These are phyloP conservation scores for Carex arenaria DNA, from an alignment of 202 grass and related monocot species.

Conservation along the genomic window DNA sequence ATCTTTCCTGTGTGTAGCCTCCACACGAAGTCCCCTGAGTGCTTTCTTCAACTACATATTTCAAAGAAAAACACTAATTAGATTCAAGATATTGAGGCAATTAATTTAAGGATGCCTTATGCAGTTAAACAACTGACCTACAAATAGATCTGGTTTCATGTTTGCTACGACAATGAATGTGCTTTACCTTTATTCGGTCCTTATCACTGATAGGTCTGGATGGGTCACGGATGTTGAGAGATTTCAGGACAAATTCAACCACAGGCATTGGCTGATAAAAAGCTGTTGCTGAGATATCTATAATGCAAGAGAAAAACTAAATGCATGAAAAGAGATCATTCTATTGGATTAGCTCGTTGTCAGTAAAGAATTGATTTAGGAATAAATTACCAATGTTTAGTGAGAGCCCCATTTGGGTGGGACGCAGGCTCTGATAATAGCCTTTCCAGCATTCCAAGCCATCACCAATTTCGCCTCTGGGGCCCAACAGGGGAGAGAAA, in stretches of 20 bases:
- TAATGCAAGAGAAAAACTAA: constrained; percentile 1
- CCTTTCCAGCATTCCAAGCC: constrained; percentile 76
- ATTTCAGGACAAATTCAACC: constrained; percentile 40
- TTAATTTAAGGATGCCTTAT: neutral
- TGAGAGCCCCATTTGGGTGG: constrained; percentile 73
- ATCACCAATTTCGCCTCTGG: constrained; percentile 31
- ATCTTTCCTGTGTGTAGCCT: constrained; percentile 45
- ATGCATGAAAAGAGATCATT: constrained; percentile 4
- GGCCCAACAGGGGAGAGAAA: constrained; percentile 44
- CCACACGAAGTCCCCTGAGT: constrained; percentile 55
- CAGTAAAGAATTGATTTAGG: constrained; percentile 5
- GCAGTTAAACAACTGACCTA: constrained; percentile 13
- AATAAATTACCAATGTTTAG: constrained; percentile 62
- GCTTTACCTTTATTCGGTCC: constrained; percentile 69
- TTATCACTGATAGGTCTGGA: constrained; percentile 40
- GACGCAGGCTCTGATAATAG: constrained; percentile 82
- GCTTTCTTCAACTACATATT: constrained; percentile 58
- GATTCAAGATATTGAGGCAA: neutral
- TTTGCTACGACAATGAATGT: neutral
- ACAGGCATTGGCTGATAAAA: constrained; percentile 53
- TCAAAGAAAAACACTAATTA: neutral
- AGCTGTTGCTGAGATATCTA: constrained; percentile 68
- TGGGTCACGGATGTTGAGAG: constrained; percentile 25
- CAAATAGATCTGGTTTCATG: neutral
- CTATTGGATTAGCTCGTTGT: neutral